phyloP scores from a whole-genome alignment of 2,329 filamentous ascomycete genomes.

The Didymellaceae sp. region DNA sequence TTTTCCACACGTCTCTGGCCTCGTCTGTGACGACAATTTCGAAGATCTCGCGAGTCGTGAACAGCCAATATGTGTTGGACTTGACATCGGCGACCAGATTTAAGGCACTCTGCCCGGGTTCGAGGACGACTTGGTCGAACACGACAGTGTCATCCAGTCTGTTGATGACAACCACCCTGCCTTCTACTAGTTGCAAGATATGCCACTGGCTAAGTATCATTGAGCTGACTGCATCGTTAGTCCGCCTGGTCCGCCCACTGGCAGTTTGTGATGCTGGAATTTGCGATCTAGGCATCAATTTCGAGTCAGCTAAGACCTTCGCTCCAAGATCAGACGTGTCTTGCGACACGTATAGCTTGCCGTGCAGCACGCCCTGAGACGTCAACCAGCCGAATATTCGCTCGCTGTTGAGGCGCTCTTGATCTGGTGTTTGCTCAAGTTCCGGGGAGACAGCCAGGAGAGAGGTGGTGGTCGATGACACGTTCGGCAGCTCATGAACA shows the following conservation, averaged over 20 bases:
- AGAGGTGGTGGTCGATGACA: conserved; percentile 67
- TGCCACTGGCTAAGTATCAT: conserved; percentile 94
- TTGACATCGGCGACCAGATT: conserved; percentile 87
- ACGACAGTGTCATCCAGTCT: conserved; percentile 84
- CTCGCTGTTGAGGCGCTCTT: conserved; percentile 66
- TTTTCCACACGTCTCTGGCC: conserved; percentile 91
- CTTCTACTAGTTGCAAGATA: conserved; percentile 81
- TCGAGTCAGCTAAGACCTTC: conserved; percentile 79
- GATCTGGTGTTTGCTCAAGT: conserved; percentile 55
- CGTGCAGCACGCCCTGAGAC: conserved; percentile 84
- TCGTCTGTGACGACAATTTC: conserved; percentile 92
- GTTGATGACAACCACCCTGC: conserved; percentile 83
- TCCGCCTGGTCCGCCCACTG: conserved; percentile 67
- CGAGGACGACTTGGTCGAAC: conserved; percentile 86
- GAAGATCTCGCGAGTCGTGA: conserved; percentile 88
- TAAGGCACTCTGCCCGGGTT: conserved; percentile 78
- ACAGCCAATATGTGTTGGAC: conserved; percentile 97
- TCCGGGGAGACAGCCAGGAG: conserved; percentile 80
- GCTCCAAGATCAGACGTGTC: conserved; percentile 70
- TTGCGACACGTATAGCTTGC: conserved; percentile 72
- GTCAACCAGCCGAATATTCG: conserved; percentile 90
- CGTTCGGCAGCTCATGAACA: conserved; percentile 72
- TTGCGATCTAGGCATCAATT: conserved; percentile 75
- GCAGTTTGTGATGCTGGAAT: conserved; percentile 72
- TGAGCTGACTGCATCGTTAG: conserved; percentile 76